Conservation (phyloP, 2,329 filamentous ascomycete genomes). For the Monilinia polystroma region DNA sequence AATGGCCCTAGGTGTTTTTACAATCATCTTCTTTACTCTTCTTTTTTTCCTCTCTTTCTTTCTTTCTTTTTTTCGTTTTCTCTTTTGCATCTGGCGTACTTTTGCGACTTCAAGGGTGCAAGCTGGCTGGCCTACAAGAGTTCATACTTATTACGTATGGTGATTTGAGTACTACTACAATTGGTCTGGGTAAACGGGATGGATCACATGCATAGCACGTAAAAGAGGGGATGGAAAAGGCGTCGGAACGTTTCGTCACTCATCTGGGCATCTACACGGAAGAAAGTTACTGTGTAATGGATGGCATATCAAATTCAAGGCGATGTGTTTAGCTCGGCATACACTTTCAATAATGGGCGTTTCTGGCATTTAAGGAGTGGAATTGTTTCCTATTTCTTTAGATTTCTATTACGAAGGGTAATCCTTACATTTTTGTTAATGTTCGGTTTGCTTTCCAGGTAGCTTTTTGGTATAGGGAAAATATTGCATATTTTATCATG, state of each 20-base stretch:
- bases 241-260: constrained; percentile 29
- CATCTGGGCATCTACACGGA: constrained; percentile 32
- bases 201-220: constrained; percentile 33
- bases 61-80: constrained; percentile 27
- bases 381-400: constrained; percentile 19
- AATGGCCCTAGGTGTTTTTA: constrained; percentile 27
- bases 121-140: constrained; percentile 37
- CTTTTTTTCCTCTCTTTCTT: constrained; percentile 21
- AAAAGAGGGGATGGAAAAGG: constrained; percentile 38
- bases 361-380: constrained; percentile 25
- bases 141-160: constrained; percentile 17
- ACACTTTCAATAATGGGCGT: constrained; percentile 23
- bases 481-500: constrained; percentile 14
- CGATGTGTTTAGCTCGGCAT: constrained; percentile 26
- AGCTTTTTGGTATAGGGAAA: not conserved
- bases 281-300: constrained; percentile 18
- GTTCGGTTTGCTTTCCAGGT: not conserved
- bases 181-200: constrained; percentile 31
- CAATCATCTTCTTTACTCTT: constrained; percentile 35
- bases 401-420: constrained; percentile 21
- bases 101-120: constrained; percentile 34
- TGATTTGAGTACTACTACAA: constrained; percentile 33
- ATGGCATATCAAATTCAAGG: constrained; percentile 21
- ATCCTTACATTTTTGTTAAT: constrained; percentile 15
- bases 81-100: constrained; percentile 32